Evolutionary conservation across 1,139 yeast species (phyloP), one percentile per base, ranked within the genome.

Genomic region (Debaryomyces udenii): DNA sequence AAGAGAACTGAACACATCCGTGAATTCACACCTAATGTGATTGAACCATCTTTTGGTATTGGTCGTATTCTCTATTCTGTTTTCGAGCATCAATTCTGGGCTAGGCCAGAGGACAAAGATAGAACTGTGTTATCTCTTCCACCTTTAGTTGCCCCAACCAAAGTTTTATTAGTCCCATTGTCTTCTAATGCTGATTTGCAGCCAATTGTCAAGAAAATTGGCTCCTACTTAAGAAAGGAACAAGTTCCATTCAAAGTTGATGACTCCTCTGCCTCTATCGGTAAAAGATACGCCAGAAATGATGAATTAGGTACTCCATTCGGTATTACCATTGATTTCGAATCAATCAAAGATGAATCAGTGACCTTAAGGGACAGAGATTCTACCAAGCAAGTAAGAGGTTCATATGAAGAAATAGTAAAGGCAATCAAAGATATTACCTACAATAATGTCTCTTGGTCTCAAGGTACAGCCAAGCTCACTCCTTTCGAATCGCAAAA

Each of bases 281-380:
- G 99, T 73, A 89, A 91, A 76, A 86, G 99, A 74, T 94, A 94
- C 61, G 91, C 99, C 48, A 88, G 99, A 76, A 94, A 94, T 66
- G 99, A 94, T 68, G 99, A 94, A 73, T 81, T 94, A 65, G 99
- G 99, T 68, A 94, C 99, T 44, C 99, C 99, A 55, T 94, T 93
- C 61, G 99, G 99, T 68, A 81, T 94, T 66, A 94, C 99, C 51
- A 86, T 94, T 56, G 99, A 94, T 69, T 94, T 94, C 66, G 98
- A 94, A 51, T 85, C 96, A 40, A 80, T 86, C 48, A 82, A 86
- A 64, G 98, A 94, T 61, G 81, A 82, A 40, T 84, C 97, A 11
- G 86, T 94, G 51, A 94, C 99, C 36, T 78, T 94, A 61, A 89
- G 99, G 78, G 99, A 94, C 69, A 89, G 99, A 76, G 99, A 94